phyloP scores from a whole-genome alignment of 106 monocot species.

The Phalaenopsis equestris region DNA sequence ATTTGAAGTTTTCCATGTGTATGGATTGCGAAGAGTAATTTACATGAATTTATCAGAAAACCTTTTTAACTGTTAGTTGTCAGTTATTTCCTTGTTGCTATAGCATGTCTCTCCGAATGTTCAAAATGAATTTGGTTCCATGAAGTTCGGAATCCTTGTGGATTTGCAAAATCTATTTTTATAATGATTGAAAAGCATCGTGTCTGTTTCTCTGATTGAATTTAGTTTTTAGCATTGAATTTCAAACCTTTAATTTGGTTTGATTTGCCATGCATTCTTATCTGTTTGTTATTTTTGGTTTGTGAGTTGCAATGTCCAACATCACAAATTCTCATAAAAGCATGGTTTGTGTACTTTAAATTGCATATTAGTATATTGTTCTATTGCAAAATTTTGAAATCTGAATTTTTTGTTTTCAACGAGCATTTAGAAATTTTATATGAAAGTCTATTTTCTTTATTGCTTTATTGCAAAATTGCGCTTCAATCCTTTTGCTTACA shows the following conservation, averaged over 20 bases:
- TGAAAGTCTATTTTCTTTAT: neutral
- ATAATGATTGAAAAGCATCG: neutral
- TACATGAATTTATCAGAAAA: neutral
- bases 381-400: neutral
- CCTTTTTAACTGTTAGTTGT: neutral
- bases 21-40: neutral
- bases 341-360: neutral
- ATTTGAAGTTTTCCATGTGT: neutral
- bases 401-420: neutral
- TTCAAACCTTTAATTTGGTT: neutral
- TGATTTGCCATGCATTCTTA: neutral
- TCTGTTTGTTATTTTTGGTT: neutral
- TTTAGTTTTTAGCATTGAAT: neutral
- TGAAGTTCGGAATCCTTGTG: neutral
- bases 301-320: neutral
- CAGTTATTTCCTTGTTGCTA: neutral
- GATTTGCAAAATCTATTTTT: neutral
- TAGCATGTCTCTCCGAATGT: neutral
- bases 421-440: neutral
- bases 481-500: neutral
- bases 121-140: neutral
- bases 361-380: neutral
- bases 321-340: neutral
- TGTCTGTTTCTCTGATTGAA: neutral
- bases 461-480: neutral